Conservation (phyloP, 495 filamentous ascomycete genomes). For the Bombardia bombarda region DNA sequence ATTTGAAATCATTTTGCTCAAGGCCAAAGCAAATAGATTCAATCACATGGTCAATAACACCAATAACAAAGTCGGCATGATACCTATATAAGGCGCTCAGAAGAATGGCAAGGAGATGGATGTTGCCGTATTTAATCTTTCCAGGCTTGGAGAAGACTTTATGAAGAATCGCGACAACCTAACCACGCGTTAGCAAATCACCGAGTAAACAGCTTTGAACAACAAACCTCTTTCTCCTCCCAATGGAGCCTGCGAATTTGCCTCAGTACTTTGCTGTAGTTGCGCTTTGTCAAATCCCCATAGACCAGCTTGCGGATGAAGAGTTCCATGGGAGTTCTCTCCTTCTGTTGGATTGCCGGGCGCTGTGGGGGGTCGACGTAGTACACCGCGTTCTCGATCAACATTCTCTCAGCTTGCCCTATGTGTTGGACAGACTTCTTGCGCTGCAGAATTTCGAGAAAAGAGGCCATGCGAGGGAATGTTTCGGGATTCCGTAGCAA, state of each 20-base stretch:
- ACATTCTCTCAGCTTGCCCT: conserved; percentile 92
- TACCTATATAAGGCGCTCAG: conserved; percentile 81
- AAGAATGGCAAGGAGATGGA: conserved; percentile 91
- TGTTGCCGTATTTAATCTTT: conserved; percentile 95
- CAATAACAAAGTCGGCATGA: conserved; percentile 82
- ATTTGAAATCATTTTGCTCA: conserved; percentile 95
- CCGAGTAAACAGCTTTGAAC: no score
- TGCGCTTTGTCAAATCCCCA: conserved; percentile 84
- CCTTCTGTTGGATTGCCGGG: conserved; percentile 91
- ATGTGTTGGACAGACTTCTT: conserved; percentile 96
- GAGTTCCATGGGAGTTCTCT: conserved; percentile 84
- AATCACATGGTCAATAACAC: conserved; percentile 80
- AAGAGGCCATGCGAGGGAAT: conserved; percentile 82
- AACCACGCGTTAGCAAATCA: no score
- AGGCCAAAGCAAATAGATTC: conserved; percentile 84
- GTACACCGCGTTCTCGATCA: conserved; percentile 97
- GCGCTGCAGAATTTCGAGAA: conserved; percentile 87
- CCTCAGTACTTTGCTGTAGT: conserved; percentile 85
- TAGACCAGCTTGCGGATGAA: conserved; percentile 91
- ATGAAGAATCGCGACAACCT: conserved; percentile 74
- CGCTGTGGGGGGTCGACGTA: conserved; percentile 94
- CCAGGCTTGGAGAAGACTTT: conserved; percentile 93
- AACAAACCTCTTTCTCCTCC: conserved; percentile 75
- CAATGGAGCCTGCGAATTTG: conserved; percentile 93
- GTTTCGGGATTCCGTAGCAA: conserved; percentile 91